phyloP scores from a whole-genome alignment of 2,329 filamentous ascomycete species.

The Westerdykella aurantiaca region DNA sequence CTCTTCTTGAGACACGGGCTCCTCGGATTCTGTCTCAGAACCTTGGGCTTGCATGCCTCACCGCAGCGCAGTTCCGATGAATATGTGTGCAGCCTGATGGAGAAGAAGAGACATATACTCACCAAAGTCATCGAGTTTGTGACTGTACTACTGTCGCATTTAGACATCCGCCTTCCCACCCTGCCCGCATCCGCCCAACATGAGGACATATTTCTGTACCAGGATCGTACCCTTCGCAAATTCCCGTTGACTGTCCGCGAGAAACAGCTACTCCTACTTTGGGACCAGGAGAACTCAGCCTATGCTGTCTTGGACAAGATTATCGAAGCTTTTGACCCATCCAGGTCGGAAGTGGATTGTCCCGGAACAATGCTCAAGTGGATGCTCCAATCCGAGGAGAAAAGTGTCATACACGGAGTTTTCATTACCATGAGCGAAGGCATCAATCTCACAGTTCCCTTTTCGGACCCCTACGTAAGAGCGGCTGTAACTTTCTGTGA shows the following conservation, averaged over 20 bases:
- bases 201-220: slow-evolving; percentile 15
- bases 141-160: slow-evolving; percentile 21
- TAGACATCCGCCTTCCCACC: slow-evolving; percentile 18
- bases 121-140: slow-evolving; percentile 30
- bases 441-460: slow-evolving; percentile 14
- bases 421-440: slow-evolving; percentile 27
- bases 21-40: slow-evolving; percentile 23
- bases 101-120: slow-evolving; percentile 28
- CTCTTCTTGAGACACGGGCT: slow-evolving; percentile 23
- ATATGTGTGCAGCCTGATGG: slow-evolving; percentile 23
- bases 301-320: slow-evolving; percentile 32
- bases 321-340: slow-evolving; percentile 28
- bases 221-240: slow-evolving; percentile 16
- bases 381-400: slow-evolving; percentile 22
- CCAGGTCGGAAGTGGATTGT: slow-evolving; percentile 26
- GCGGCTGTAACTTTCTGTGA: slow-evolving; percentile 30
- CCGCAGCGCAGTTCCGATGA: slow-evolving; percentile 9
- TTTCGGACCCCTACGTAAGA: slow-evolving; percentile 28
- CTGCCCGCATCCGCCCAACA: slow-evolving; percentile 2
- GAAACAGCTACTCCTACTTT: slow-evolving; percentile 16
- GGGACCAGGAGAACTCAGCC: slow-evolving; percentile 26
- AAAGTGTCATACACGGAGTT: slow-evolving; percentile 7
- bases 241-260: slow-evolving; percentile 27
- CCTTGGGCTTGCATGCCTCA: slow-evolving; percentile 26
- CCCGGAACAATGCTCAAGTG: slow-evolving; percentile 32